These are phyloP conservation scores for Rhododendron kiyosumense DNA, from an alignment of 148 eudicot genomes.

Conservation along the genomic window DNA sequence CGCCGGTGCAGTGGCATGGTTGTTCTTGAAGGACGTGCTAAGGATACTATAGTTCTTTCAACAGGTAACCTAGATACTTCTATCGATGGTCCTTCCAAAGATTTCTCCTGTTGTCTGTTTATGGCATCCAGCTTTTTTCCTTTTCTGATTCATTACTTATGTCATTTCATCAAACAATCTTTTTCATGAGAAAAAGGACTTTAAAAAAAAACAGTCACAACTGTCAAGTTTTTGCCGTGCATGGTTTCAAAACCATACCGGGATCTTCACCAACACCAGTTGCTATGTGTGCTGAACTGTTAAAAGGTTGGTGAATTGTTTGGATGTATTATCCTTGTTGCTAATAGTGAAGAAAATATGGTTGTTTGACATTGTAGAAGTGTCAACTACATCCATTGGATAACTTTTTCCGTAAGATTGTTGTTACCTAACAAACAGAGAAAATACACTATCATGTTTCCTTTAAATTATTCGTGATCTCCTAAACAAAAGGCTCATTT, in stretches of 20 bases:
- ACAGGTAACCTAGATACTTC: slow-evolving; percentile 47
- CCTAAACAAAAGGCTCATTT: background rate
- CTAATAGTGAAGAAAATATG: background rate
- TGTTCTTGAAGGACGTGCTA: slow-evolving; percentile 95
- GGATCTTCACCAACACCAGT: background rate
- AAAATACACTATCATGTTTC: background rate
- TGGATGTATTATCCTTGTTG: background rate
- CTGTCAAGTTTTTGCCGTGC: background rate
- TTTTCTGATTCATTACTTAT: background rate
- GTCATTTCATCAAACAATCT: background rate
- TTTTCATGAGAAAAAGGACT: background rate
- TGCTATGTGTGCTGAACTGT: background rate
- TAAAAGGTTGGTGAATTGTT: background rate
- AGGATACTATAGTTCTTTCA: slow-evolving; percentile 93
- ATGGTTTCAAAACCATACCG: background rate
- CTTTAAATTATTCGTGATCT: background rate
- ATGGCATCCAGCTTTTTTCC: background rate
- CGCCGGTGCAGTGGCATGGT: slow-evolving; percentile 76
- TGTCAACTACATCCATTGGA: background rate
- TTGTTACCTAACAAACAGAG: background rate
- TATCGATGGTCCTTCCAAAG: background rate
- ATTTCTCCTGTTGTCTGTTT: background rate
- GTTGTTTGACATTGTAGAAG: background rate
- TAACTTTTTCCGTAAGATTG: background rate
- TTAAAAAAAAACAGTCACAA: background rate